Evolutionary conservation across 2,329 filamentous ascomycete species (phyloP), one percentile per base, ranked within the genome.

Genomic region (Aphanoascus verrucosus): DNA sequence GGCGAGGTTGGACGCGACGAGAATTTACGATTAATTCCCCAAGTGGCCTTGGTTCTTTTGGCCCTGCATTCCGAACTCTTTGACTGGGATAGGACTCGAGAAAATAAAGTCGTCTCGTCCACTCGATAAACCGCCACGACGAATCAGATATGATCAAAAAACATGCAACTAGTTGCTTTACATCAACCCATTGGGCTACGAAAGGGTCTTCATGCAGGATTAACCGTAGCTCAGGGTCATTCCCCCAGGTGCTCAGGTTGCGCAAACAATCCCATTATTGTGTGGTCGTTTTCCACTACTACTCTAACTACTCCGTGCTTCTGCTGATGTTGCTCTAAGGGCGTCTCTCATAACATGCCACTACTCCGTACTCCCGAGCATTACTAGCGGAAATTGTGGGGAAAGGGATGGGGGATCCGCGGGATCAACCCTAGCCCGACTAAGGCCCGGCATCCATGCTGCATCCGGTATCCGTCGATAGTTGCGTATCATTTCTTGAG

Each of bases 391-490:
- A 38, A 20, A 20, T 6, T 40, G 31, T 45, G 31, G 50, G 50
- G 41, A 23, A 46, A 19, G n/a, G 9, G 9, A 45, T 37, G 50
- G 50, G 42, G 41, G 50, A 52, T 52, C 50, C 35, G 41, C 50
- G 50, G 49, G 50, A 52, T 46, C 42, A 46, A 52, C 50, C 50
- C 50, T 37, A 42, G 50, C 32, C 40, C 42, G 35, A 12, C n/a
- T 4, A 37, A 37, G 35, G 35, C n/a, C 35, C 17, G 43, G 17
- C 28, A 32, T 45, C 42, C 12, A 23, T 5, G 14, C 12, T 37
- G 6, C 7, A 38, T 23, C 12, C 23, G 23, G 23, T 28, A 28
- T 28, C 23, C 23, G 23, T 28, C 23, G 23, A 28, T 4, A 28
- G 23, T 28, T 28, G 23, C 23, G 7, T 28, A 28, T 28, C 23